These are phyloP conservation scores for Suillus subaureus DNA, from an alignment of 768 basidiomycete species.

Conservation along the genomic window DNA sequence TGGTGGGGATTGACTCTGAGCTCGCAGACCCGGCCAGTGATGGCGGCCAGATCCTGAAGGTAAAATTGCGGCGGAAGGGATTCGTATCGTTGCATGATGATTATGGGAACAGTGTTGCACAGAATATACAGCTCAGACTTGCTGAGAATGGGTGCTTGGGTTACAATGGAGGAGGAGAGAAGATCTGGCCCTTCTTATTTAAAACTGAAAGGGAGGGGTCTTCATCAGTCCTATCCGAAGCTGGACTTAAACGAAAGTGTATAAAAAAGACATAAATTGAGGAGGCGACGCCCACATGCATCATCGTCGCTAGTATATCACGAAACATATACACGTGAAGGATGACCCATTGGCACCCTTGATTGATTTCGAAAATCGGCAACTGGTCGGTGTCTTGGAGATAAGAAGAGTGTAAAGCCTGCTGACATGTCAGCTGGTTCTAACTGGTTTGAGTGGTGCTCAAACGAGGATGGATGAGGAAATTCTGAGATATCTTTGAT, in stretches of 20 bases:
- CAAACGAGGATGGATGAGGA: slow-evolving; percentile 16
- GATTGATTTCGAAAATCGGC: slow-evolving; percentile 25
- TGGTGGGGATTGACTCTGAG: slow-evolving; percentile 35
- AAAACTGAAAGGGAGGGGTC: slow-evolving; percentile 20
- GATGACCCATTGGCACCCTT: slow-evolving; percentile 33
- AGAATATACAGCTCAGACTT: slow-evolving; percentile 27
- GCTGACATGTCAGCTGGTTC: slow-evolving; percentile 20
- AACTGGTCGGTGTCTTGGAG: slow-evolving; percentile 16
- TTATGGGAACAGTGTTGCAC: slow-evolving; percentile 16
- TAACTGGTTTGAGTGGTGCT: slow-evolving; percentile 20
- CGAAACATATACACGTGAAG: slow-evolving; percentile 33
- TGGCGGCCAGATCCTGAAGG: slow-evolving; percentile 37
- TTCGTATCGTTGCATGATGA: slow-evolving; percentile 30
- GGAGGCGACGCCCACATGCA: slow-evolving; percentile 26
- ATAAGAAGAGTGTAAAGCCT: slow-evolving; percentile 23
- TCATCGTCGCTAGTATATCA: slow-evolving; percentile 33
- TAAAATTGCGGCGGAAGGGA: slow-evolving; percentile 37
- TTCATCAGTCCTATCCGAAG: slow-evolving; percentile 24
- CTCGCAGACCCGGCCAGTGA: slow-evolving; percentile 39
- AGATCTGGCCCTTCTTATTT: slow-evolving; percentile 32
- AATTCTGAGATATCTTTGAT: slow-evolving; percentile 17
- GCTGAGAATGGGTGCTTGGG: slow-evolving; percentile 22
- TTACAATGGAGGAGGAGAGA: slow-evolving; percentile 13
- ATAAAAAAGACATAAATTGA: slow-evolving; percentile 30
- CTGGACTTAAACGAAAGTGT: slow-evolving; percentile 23